Conservation (phyloP, 192 early-diverging fungal genomes). For the Backusella luteola region DNA sequence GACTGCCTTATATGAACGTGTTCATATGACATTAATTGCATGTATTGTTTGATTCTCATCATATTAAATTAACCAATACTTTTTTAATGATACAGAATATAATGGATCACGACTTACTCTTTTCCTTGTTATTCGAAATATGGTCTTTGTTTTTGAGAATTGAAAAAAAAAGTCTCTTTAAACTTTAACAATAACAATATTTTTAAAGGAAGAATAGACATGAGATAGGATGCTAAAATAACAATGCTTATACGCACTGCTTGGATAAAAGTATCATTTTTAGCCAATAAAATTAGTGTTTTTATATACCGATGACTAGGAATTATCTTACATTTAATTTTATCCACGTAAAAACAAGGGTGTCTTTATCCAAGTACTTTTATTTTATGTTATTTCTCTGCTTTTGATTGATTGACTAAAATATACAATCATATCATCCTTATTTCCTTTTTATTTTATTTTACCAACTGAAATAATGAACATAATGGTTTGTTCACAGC, state of each 20-base stretch:
- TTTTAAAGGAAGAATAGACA: not conserved
- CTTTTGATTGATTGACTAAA: too few species aligned
- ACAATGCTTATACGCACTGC: not conserved
- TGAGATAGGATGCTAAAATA: not conserved
- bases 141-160: not conserved
- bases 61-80: too few species aligned
- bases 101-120: not conserved
- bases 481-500: too few species aligned
- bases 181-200: not conserved
- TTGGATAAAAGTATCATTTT: not conserved
- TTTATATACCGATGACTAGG: not conserved
- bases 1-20: not conserved
- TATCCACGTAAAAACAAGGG: too few species aligned
- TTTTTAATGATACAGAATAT: not conserved
- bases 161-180: not conserved
- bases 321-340: too few species aligned
- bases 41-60: not conserved
- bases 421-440: too few species aligned
- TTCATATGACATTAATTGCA: not conserved
- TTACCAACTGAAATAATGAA: too few species aligned
- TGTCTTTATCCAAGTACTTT: too few species aligned
- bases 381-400: too few species aligned
- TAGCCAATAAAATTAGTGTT: not conserved
- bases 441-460: too few species aligned
- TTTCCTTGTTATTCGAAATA: not conserved